phyloP scores from a whole-genome alignment of 768 basidiomycete genomes.

The Heimioporus sp. region DNA sequence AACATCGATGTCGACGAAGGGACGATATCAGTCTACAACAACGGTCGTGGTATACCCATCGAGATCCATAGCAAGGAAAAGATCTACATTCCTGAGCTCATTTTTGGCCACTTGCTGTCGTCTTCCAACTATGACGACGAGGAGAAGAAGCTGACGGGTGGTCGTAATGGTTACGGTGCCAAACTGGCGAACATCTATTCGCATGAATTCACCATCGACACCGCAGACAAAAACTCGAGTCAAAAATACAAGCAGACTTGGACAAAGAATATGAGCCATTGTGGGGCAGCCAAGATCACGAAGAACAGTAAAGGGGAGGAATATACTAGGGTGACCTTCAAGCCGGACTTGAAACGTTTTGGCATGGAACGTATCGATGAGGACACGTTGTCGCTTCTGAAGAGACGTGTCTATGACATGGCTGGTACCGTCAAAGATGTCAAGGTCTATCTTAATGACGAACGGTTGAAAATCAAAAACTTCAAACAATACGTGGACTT shows the following conservation, averaged over 20 bases:
- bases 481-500: conserved; percentile 98
- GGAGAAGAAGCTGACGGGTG: conserved; percentile 98
- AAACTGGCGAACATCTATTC: conserved; percentile 99
- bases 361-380: conserved; percentile 90
- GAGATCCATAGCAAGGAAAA: conserved; percentile 93
- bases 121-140: conserved; percentile 98
- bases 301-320: conserved; percentile 86
- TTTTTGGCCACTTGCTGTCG: conserved; percentile 93
- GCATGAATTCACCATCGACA: conserved; percentile 92
- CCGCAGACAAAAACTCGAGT: conserved; percentile 79
- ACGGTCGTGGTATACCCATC: conserved; percentile 93
- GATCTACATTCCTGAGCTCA: conserved; percentile 94
- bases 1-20: conserved; percentile 80
- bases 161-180: conserved; percentile 97
- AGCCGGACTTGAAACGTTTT: conserved; percentile 88
- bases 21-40: conserved; percentile 92
- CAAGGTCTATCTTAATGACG: conserved; percentile 92
- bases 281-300: conserved; percentile 89
- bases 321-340: conserved; percentile 91
- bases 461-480: conserved; percentile 86
- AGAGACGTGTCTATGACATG: conserved; percentile 95
- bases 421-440: conserved; percentile 92
- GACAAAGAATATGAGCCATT: conserved; percentile 89
- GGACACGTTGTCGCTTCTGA: conserved; percentile 84
- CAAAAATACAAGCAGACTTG: conserved; percentile 97